Percentiles rank a stretch among this genome's conserved stretches.
Evolutionary conservation across 2,329 filamentous ascomycete species (phyloP).

Genomic region (Penicillium brevicompactum): DNA sequence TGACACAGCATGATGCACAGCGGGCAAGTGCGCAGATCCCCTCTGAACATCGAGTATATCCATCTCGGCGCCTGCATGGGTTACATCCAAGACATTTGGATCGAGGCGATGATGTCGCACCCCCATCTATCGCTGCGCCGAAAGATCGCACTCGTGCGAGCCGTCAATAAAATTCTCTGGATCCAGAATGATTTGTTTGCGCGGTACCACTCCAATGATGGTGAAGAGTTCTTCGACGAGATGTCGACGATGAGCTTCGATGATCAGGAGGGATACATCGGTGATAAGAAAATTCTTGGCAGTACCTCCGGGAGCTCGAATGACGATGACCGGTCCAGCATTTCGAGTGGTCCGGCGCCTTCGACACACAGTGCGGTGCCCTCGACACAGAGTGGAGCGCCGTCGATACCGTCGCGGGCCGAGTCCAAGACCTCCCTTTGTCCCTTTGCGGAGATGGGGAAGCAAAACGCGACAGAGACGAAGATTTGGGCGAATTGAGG

Average conservation of each 20-base stretch:
- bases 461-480: conserved; percentile 26
- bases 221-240: conserved; percentile 59
- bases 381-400: conserved; percentile 17
- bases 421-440: conserved; percentile 22
- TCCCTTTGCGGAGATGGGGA: conserved; percentile 34
- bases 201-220: conserved; percentile 76
- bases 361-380: conserved; percentile 18
- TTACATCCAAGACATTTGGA: conserved; percentile 76
- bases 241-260: conserved; percentile 46
- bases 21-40: conserved; percentile 70
- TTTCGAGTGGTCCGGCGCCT: conserved; percentile 25
- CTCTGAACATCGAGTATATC: conserved; percentile 77
- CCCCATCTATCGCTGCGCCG: conserved; percentile 66
- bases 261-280: conserved; percentile 65
- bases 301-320: conserved; percentile 30
- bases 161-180: conserved; percentile 80
- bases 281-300: conserved; percentile 60
- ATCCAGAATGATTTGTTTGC: conserved; percentile 86
- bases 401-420: background rate
- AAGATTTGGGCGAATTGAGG: conserved; percentile 33
- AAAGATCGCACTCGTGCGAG: conserved; percentile 74
- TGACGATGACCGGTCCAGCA: conserved; percentile 34
- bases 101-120: conserved; percentile 73
- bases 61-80: conserved; percentile 73
- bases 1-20: conserved; percentile 71